A percentile compares a stretch with the other conserved stretches of the same genome.
Conservation (phyloP, 768 basidiomycete genomes). For the Imleria badia region DNA sequence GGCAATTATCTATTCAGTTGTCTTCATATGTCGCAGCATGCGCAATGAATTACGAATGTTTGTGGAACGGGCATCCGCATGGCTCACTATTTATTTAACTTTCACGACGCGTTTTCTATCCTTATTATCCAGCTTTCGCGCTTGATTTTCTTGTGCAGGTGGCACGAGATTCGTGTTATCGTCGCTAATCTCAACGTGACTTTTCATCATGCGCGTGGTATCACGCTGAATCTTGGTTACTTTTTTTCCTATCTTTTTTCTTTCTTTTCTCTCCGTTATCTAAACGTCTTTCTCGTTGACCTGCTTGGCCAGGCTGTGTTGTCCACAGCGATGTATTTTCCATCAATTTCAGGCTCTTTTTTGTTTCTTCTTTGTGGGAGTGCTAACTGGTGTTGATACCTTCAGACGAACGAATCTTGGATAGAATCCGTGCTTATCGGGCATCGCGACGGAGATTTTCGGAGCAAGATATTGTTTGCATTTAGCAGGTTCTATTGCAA, state of each 20-base stretch:
- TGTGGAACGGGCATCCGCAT: conserved; percentile 18
- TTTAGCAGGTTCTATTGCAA: too few relatives aligned
- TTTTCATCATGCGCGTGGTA: conserved; percentile 1
- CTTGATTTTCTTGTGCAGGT: conserved; percentile 19
- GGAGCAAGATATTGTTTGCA: too few relatives aligned
- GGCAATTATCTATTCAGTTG: conserved; percentile 32
- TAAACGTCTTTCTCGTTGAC: conserved; percentile 2
- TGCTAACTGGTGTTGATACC: not conserved
- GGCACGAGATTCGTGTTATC: conserved; percentile 4
- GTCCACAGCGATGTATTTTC: conserved; percentile 17
- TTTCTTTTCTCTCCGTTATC: not conserved
- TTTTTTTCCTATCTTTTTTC: not conserved
- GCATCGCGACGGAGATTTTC: too few relatives aligned
- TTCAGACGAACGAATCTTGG: not conserved
- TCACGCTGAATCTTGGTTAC: conserved; percentile 10
- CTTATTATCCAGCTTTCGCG: conserved; percentile 26
- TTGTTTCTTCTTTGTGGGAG: not conserved
- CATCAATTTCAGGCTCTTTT: conserved; percentile 11
- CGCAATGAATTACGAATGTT: conserved; percentile 29
- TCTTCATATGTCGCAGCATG: conserved; percentile 26
- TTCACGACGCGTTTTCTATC: conserved; percentile 24
- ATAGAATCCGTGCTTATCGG: too few relatives aligned
- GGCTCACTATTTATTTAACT: conserved; percentile 20
- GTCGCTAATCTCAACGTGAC: not conserved
- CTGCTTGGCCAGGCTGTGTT: conserved; percentile 27